Evolutionary conservation across 176 grass and related monocot genomes (phyloP).

Genomic region (Ensete glaucum): DNA sequence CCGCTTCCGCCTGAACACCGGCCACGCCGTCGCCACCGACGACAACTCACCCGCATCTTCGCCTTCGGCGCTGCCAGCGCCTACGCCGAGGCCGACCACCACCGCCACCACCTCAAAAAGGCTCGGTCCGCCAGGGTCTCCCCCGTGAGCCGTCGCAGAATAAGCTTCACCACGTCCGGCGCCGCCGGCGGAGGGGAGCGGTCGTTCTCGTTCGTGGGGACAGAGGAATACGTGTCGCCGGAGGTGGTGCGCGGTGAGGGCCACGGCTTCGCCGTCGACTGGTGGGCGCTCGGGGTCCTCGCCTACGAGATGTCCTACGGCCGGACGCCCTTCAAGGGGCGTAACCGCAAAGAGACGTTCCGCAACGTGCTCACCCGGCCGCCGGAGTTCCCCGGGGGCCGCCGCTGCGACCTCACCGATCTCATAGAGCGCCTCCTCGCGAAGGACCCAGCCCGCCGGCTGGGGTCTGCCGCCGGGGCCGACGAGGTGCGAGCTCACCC

Average conservation of each 20-base stretch:
- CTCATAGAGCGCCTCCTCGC: slow-evolving; percentile 58
- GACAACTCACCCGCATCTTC: slow-evolving; percentile 39
- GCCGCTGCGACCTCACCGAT: slow-evolving; percentile 57
- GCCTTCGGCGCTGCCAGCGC: slow-evolving; percentile 18
- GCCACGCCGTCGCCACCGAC: slow-evolving; percentile 27
- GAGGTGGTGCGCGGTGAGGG: slow-evolving; percentile 87
- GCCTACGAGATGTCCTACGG: slow-evolving; percentile 83
- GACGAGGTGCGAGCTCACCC: slow-evolving; percentile 62
- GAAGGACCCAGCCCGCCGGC: slow-evolving; percentile 44
- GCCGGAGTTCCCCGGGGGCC: slow-evolving; percentile 50
- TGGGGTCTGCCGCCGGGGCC: slow-evolving; percentile 45
- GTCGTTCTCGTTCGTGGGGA: slow-evolving; percentile 87
- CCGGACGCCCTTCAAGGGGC: slow-evolving; percentile 67
- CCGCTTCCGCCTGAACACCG: neutral
- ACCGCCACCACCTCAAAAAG: slow-evolving; percentile 23
- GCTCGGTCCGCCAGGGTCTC: slow-evolving; percentile 63
- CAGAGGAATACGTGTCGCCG: slow-evolving; percentile 91
- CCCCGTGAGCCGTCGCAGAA: slow-evolving; percentile 48
- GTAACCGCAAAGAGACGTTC: slow-evolving; percentile 90
- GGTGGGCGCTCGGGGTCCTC: slow-evolving; percentile 86
- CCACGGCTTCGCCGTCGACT: slow-evolving; percentile 88
- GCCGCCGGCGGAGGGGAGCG: slow-evolving; percentile 28
- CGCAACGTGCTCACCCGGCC: slow-evolving; percentile 61
- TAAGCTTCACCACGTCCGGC: slow-evolving; percentile 26
- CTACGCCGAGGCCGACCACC: slow-evolving; percentile 20